Conservation (phyloP, 495 filamentous ascomycete genomes). For the Penicillium fimorum region DNA sequence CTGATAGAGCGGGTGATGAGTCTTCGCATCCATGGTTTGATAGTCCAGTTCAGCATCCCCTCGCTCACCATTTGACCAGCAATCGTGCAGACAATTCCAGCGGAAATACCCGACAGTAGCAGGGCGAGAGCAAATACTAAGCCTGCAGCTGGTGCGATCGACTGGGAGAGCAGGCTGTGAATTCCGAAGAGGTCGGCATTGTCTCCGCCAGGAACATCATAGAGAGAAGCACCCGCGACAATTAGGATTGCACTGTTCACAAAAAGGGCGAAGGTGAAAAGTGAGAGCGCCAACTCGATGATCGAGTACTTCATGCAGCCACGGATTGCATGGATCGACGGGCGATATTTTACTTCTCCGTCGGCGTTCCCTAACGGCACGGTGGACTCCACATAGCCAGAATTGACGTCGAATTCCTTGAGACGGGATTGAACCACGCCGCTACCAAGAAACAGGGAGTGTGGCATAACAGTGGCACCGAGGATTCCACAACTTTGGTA, state of each 20-base stretch:
- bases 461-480: conserved; percentile 93
- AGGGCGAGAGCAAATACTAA: conserved; percentile 76
- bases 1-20: conserved; percentile 70
- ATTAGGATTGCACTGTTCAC: conserved; percentile 92
- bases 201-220: conserved; percentile 51
- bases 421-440: conserved; percentile 84
- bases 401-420: conserved; percentile 67
- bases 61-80: conserved; percentile 82
- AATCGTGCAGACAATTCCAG: conserved; percentile 82
- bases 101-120: conserved; percentile 71
- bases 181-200: conserved; percentile 80
- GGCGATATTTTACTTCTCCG: conserved; percentile 65
- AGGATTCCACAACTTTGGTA: conserved; percentile 92
- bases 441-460: conserved; percentile 85
- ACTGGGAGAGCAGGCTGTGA: conserved; percentile 66
- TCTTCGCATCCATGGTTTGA: conserved; percentile 69
- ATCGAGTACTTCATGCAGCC: conserved; percentile 80
- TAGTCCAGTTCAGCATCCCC: conserved; percentile 69
- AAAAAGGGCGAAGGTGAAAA: conserved; percentile 93
- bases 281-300: conserved; percentile 67
- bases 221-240: conserved; percentile 78
- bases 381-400: conserved; percentile 53
- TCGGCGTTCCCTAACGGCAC: conserved; percentile 37
- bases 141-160: conserved; percentile 69
- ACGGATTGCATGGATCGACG: conserved; percentile 72